phyloP scores from a whole-genome alignment of 257 asterid genomes.

The Solanum piurae region DNA sequence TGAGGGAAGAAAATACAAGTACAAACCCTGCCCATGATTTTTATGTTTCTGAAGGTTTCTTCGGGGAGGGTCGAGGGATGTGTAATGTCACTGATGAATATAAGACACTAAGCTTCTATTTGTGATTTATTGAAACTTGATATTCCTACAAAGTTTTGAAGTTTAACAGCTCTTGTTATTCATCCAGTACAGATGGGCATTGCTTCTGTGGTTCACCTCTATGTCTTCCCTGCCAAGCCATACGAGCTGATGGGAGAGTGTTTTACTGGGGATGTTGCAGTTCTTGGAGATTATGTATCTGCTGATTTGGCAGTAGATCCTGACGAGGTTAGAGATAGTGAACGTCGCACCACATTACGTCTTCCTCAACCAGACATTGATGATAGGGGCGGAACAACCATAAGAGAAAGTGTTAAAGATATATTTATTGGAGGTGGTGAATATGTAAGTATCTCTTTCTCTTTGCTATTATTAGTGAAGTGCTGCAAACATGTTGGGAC shows the following conservation, averaged over 20 bases:
- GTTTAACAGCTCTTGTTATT: conserved; percentile 40
- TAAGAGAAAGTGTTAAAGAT: conserved; percentile 88
- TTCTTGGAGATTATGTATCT: conserved; percentile 92
- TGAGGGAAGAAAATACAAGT: neutral
- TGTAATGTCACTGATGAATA: neutral
- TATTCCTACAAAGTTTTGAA: neutral
- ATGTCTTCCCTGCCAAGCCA: conserved; percentile 95
- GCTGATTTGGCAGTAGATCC: conserved; percentile 92
- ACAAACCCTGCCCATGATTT: neutral
- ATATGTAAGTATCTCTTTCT: conserved; percentile 52
- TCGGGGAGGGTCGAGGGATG: neutral
- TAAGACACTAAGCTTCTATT: neutral
- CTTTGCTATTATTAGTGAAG: neutral
- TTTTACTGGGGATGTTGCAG: conserved; percentile 71
- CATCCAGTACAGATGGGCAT: conserved; percentile 99
- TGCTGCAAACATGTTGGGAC: neutral
- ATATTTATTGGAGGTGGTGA: conserved; percentile 84
- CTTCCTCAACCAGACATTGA: conserved; percentile 72
- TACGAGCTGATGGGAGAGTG: conserved; percentile 86
- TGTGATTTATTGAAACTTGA: neutral
- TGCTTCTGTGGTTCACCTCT: conserved; percentile 85
- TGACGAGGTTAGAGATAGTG: conserved; percentile 94
- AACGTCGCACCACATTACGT: conserved; percentile 79
- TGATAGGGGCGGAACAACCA: conserved; percentile 55
- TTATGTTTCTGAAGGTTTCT: neutral